phyloP scores from a whole-genome alignment of 495 filamentous ascomycete species.

The Aspergillus bridgeri region DNA sequence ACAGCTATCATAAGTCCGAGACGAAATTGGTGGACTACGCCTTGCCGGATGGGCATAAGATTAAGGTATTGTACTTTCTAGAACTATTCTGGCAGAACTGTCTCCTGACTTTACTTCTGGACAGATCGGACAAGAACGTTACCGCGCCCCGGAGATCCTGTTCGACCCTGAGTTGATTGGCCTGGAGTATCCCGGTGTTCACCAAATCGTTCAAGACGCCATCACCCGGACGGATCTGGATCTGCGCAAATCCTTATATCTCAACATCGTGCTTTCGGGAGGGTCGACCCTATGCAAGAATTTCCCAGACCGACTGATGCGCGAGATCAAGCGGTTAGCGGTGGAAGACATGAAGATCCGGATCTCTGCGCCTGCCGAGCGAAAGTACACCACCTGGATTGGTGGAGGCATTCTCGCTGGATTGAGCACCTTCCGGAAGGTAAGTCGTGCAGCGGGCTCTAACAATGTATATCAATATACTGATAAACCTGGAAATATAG shows the following conservation, averaged over 20 bases:
- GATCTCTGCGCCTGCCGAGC: constrained; percentile 95
- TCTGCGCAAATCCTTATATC: constrained; percentile 87
- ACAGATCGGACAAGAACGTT: constrained; percentile 84
- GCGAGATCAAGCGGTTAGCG: constrained; percentile 86
- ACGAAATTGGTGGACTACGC: constrained; percentile 79
- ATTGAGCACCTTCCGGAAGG: constrained; percentile 97
- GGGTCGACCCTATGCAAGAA: constrained; percentile 88
- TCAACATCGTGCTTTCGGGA: constrained; percentile 95
- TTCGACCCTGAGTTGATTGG: constrained; percentile 98
- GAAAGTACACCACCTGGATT: constrained; percentile 98
- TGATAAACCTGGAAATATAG: constrained; percentile 37
- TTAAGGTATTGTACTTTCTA: constrained; percentile 58
- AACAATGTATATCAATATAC: too few relatives aligned
- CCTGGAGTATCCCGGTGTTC: constrained; percentile 93
- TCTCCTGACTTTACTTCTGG: too few relatives aligned
- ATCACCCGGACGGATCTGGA: constrained; percentile 98
- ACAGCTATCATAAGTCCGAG: constrained; percentile 49
- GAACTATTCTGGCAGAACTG: too few relatives aligned
- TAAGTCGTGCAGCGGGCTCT: constrained; percentile 44
- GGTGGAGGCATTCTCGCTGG: constrained; percentile 97
- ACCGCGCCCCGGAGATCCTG: constrained; percentile 93
- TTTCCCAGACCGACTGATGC: constrained; percentile 90
- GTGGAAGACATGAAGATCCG: constrained; percentile 99
- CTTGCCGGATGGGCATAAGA: constrained; percentile 86
- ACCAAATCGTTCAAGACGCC: constrained; percentile 94